Evolutionary conservation across 352 stramenopile genomes (phyloP).

Genomic region (Pythium myriotylum): DNA sequence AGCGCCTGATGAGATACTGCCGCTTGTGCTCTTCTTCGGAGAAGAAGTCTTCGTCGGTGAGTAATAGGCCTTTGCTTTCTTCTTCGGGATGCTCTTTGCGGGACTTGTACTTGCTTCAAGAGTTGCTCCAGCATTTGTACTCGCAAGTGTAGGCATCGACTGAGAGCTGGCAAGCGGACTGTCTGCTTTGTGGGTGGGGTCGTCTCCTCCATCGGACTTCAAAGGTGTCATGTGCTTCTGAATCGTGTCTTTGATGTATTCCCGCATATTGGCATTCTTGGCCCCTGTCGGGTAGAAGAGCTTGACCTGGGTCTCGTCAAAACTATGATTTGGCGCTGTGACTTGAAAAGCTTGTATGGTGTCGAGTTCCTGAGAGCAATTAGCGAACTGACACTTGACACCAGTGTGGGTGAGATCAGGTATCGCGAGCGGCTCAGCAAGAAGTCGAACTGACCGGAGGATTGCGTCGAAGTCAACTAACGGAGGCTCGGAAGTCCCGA

Average conservation of each 20-base stretch:
- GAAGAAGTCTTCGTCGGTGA: slow-evolving; percentile 12
- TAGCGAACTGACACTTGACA: slow-evolving; percentile 28
- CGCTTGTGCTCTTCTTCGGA: neutral
- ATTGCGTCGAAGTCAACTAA: slow-evolving; percentile 36
- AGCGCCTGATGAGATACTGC: slow-evolving; percentile 2
- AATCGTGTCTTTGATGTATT: slow-evolving; percentile 68
- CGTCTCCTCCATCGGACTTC: no score
- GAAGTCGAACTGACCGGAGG: slow-evolving; percentile 36
- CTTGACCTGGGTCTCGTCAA: slow-evolving; percentile 43
- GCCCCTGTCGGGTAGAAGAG: slow-evolving; percentile 73
- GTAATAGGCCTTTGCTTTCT: slow-evolving; percentile 5
- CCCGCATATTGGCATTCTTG: slow-evolving; percentile 74
- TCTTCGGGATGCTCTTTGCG: slow-evolving; percentile 2
- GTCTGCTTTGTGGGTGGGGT: no score
- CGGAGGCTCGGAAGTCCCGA: neutral
- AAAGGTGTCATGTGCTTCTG: slow-evolving; percentile 34
- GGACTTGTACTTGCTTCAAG: neutral
- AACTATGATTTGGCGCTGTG: slow-evolving; percentile 37
- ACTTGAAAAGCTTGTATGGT: slow-evolving; percentile 13
- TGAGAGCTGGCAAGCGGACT: neutral
- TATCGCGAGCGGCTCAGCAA: slow-evolving; percentile 64
- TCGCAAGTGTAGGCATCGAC: slow-evolving; percentile 23
- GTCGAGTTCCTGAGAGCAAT: no score
- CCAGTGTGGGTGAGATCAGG: slow-evolving; percentile 64
- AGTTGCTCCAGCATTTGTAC: neutral